Base-by-base conservation (phyloP, 768 basidiomycete species). In the Rhodotorula kratochvilovae region DNA sequence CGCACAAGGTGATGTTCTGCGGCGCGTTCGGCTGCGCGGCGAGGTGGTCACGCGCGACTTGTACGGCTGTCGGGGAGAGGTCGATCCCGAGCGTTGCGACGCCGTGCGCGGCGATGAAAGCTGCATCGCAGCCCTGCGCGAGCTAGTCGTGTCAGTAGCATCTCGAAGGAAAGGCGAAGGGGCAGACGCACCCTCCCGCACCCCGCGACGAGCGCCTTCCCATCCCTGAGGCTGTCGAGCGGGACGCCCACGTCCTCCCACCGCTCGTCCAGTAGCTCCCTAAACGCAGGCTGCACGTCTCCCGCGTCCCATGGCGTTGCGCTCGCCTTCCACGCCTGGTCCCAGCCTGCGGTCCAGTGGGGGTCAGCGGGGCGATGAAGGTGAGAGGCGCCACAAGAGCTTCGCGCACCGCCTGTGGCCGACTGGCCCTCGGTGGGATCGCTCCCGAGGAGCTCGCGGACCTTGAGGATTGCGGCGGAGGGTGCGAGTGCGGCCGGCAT, bases 301-400 rank as follows among this genome's bases (percentile, higher is more conserved):
- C 12, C 77, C 77, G 72, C 61, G 46, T 89, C 88, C 88, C 89
- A 90, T 1, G 89, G 88, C 0, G 86, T 88, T 2, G 85, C 65
- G 0, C 82, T 80, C 1, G 79, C 73, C 75, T 84, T 80, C 86
- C 86, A 77, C 0, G 71, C 71, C 23, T 61, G 53, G 5, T 77
- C 76, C 76, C 76, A 75, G 13, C 58, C 67, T 57, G 51, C 35
- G 11, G n/a, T n/a, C 50, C 42, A 31, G 36, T 16, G 25, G 12
- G 23, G 13, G 36, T 58, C 5, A 42, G 36, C 56, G 23, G 12
- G 27, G 51, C 4, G 55, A 12, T 16, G 29, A 11, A 12, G 21
- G 6, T 0, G 35, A 56, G 5, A 31, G 8, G n/a, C n/a, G n/a
- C n/a, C n/a, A n/a, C 33, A 42, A 16, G 2, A n/a, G 39, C 8